Evolutionary conservation across 805 yeast genomes (phyloP).

Genomic region (Starmerella khaoyaiensis): DNA sequence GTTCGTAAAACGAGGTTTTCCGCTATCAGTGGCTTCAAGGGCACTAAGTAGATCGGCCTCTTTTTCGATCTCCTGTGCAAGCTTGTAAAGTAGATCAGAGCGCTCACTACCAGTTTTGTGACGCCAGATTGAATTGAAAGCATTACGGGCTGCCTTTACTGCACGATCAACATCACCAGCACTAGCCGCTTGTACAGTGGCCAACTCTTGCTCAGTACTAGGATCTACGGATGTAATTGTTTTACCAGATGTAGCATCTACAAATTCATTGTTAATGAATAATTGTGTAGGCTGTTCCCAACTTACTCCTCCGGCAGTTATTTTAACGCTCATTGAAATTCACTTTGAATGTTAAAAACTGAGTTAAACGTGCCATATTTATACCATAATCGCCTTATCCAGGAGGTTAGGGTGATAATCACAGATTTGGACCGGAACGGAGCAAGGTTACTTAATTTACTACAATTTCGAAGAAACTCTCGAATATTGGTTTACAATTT

Average conservation of each 20-base stretch:
- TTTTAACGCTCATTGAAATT: slow-evolving; percentile 18
- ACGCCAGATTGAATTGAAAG: slow-evolving; percentile 57
- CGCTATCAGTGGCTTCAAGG: slow-evolving; percentile 80
- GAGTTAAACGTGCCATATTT: no score
- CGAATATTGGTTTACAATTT: no score
- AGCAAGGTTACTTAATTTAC: no score
- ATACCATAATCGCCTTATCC: no score
- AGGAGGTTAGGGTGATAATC: no score
- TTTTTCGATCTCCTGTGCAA: slow-evolving; percentile 67
- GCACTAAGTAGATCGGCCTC: slow-evolving; percentile 59
- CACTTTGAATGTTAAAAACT: no score
- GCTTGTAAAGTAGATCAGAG: slow-evolving; percentile 47
- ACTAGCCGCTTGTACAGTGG: slow-evolving; percentile 59
- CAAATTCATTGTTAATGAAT: slow-evolving; percentile 57
- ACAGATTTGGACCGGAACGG: no score
- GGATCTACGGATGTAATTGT: slow-evolving; percentile 56
- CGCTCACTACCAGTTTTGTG: slow-evolving; percentile 59
- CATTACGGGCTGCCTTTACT: slow-evolving; percentile 69
- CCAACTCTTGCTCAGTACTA: slow-evolving; percentile 57
- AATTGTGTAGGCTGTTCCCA: slow-evolving; percentile 74
- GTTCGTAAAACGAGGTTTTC: slow-evolving; percentile 52
- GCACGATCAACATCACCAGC: slow-evolving; percentile 74
- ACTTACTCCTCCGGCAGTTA: slow-evolving; percentile 36
- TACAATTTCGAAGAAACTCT: no score
- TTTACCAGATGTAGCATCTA: slow-evolving; percentile 41